These are phyloP conservation scores for Wickerhamiella domercqiae DNA, from an alignment of 805 yeast species.

Conservation along the genomic window DNA sequence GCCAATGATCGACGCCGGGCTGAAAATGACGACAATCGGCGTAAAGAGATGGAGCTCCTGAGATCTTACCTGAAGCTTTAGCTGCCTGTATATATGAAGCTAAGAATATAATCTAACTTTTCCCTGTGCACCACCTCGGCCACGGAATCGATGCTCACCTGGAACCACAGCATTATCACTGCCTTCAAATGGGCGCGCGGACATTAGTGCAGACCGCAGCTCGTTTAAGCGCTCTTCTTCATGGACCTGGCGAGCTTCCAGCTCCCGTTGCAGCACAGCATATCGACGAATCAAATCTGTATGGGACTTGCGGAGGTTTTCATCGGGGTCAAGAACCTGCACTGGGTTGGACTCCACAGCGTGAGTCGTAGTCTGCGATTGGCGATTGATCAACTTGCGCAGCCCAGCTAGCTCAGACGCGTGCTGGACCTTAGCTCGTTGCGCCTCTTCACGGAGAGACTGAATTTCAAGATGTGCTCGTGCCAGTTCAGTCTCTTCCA, in stretches of 20 bases:
- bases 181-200: slow-evolving; percentile 6
- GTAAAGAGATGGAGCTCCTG: slow-evolving; percentile 27
- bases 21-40: slow-evolving; percentile 16
- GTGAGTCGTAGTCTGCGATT: slow-evolving; percentile 1
- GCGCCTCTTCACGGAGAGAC: slow-evolving; percentile 1
- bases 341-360: neutral
- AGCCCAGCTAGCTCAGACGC: slow-evolving; percentile 8
- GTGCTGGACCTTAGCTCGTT: neutral
- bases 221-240: slow-evolving; percentile 20
- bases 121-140: slow-evolving; percentile 18
- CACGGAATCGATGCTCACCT: slow-evolving; percentile 11
- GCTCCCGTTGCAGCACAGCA: slow-evolving; percentile 17
- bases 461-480: slow-evolving; percentile 1
- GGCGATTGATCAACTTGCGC: slow-evolving; percentile 5
- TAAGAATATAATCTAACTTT: slow-evolving; percentile 3
- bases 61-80: neutral
- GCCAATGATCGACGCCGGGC: slow-evolving; percentile 30
- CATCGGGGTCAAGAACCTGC: slow-evolving; percentile 4
- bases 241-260: slow-evolving; percentile 18
- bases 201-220: slow-evolving; percentile 14
- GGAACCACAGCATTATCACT: neutral
- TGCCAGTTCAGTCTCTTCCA: neutral
- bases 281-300: slow-evolving; percentile 19
- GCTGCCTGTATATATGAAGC: slow-evolving; percentile 11
- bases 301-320: slow-evolving; percentile 17